These are phyloP conservation scores for Trifolium dubium DNA, from an alignment of 306 rosid species.

Conservation along the genomic window DNA sequence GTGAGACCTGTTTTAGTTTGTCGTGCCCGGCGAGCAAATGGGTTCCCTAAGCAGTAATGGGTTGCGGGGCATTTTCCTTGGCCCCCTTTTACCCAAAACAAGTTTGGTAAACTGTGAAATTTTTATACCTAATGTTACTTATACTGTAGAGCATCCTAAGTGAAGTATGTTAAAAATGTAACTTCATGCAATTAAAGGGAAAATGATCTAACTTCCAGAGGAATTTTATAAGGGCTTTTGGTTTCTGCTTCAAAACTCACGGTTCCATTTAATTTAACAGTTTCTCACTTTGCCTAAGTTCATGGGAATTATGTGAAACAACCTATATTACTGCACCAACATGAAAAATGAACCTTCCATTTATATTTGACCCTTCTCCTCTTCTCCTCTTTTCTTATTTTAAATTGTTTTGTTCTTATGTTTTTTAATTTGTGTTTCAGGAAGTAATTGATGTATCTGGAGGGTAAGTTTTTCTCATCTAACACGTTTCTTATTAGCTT, in stretches of 20 bases:
- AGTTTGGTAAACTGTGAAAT: not conserved
- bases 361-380: not conserved
- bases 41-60: too few species aligned
- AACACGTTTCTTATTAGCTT: not conserved
- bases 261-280: not conserved
- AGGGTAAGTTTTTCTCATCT: slow-evolving; percentile 61
- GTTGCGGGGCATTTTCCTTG: too few species aligned
- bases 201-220: not conserved
- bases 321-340: not conserved
- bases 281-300: not conserved
- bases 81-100: too few species aligned
- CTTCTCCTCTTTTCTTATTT: not conserved
- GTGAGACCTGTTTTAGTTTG: too few species aligned
- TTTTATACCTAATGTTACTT: not conserved
- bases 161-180: not conserved
- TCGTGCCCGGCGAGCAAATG: too few species aligned
- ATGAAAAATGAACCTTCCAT: slow-evolving; percentile 3
- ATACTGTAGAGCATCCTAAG: not conserved
- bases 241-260: slow-evolving; percentile 5
- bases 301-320: not conserved
- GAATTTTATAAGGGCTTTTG: not conserved
- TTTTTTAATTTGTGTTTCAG: slow-evolving; percentile 58
- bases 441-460: slow-evolving; percentile 92
- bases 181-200: not conserved
- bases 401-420: slow-evolving; percentile 6